A percentile compares a stretch with the other conserved stretches of the same genome.
These are phyloP conservation scores for Tillandsia fasciculata DNA, from an alignment of 176 grass and related monocot genomes.

Conservation along the genomic window DNA sequence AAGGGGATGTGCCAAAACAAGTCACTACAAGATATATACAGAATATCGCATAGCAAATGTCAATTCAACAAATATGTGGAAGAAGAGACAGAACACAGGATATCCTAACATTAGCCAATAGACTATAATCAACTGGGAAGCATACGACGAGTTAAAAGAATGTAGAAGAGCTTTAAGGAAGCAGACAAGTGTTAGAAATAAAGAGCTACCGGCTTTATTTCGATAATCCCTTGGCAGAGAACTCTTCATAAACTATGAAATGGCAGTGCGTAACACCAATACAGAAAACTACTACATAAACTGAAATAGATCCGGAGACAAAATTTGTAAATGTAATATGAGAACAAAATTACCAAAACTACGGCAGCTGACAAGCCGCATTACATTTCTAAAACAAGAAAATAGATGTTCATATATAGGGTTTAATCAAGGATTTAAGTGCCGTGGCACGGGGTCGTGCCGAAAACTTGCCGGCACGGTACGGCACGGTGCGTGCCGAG, in stretches of 20 bases:
- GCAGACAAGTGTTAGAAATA: too few species aligned
- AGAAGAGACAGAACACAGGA: background rate
- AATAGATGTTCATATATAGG: background rate
- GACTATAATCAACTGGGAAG: background rate
- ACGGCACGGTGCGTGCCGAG: too few species aligned
- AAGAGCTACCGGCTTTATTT: too few species aligned
- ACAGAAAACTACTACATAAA: background rate
- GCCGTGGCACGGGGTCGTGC: too few species aligned
- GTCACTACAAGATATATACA: background rate
- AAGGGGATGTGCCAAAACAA: background rate
- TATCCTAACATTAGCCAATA: background rate
- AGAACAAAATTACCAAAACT: background rate
- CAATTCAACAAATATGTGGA: background rate
- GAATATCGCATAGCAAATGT: background rate
- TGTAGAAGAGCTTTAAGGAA: too few species aligned
- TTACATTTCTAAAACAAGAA: background rate
- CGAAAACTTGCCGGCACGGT: too few species aligned
- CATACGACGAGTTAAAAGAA: too few species aligned
- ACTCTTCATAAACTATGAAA: too few species aligned
- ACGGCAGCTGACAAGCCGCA: background rate
- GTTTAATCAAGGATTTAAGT: too few species aligned
- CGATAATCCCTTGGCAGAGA: too few species aligned
- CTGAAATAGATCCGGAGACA: background rate
- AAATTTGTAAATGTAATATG: background rate
- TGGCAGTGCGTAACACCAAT: too few species aligned